A percentile compares a stretch with the other conserved stretches of the same genome.
Conservation (phyloP, 441 rosid genomes). For the Breynia disticha region DNA sequence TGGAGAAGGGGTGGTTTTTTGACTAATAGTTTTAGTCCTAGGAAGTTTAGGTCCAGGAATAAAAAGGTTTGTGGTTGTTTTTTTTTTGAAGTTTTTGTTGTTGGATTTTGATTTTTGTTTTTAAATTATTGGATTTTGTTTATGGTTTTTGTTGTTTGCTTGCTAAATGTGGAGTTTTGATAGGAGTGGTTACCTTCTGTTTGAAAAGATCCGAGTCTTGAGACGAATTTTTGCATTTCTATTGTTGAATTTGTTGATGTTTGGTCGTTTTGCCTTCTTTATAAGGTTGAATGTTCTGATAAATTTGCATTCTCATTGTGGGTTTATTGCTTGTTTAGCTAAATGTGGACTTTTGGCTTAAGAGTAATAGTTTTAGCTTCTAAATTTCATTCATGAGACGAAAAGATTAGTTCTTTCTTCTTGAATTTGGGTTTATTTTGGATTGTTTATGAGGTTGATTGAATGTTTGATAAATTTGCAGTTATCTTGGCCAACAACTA, state of each 20-base stretch:
- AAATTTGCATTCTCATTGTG: no score
- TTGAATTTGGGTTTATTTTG: no score
- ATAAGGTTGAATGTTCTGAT: background rate
- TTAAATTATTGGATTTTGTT: background rate
- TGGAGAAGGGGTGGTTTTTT: slow-evolving; percentile 83
- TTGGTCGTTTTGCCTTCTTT: background rate
- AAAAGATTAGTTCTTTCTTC: no score
- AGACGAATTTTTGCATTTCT: background rate
- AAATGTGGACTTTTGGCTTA: no score
- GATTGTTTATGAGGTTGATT: no score
- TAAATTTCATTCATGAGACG: no score
- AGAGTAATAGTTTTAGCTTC: no score
- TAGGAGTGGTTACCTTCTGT: background rate
- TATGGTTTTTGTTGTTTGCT: background rate
- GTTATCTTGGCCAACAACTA: no score
- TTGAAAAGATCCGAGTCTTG: background rate
- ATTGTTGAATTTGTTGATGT: background rate
- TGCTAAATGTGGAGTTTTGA: background rate
- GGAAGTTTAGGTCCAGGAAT: slow-evolving; percentile 80
- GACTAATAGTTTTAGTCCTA: slow-evolving; percentile 84
- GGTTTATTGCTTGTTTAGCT: no score
- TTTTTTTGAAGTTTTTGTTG: background rate
- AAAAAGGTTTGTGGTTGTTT: slow-evolving; percentile 50
- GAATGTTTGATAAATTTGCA: no score
- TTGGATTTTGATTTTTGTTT: slow-evolving; percentile 1